A percentile compares a stretch with the other conserved stretches of the same genome.
These are phyloP conservation scores for Codiaeum variegatum DNA, from an alignment of 441 rosid genomes.

Conservation along the genomic window DNA sequence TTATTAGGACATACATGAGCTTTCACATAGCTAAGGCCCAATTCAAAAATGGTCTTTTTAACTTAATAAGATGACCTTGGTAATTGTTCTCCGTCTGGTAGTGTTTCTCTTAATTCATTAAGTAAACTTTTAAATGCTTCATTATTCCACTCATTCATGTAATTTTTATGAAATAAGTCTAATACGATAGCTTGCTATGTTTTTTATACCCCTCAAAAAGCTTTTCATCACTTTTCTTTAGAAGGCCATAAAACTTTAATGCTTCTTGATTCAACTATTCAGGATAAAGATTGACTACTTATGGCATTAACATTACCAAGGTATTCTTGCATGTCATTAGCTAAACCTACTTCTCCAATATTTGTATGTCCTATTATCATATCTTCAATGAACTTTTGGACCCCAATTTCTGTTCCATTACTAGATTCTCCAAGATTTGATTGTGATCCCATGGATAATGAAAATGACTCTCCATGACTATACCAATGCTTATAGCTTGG, in stretches of 20 bases:
- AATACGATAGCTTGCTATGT: conserved; percentile 8
- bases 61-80: conserved; percentile 13
- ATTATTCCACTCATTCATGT: neutral
- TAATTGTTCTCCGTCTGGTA: conserved; percentile 5
- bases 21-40: neutral
- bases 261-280: neutral
- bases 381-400: too few species aligned
- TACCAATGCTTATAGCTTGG: neutral
- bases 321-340: too few species aligned
- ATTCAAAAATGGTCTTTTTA: conserved; percentile 4
- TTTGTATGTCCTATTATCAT: too few species aligned
- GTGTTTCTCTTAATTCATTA: neutral
- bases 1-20: neutral
- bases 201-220: conserved; percentile 2
- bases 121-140: neutral
- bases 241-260: neutral
- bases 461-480: neutral
- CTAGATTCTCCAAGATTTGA: neutral
- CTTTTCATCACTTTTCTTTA: conserved; percentile 5
- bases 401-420: too few species aligned
- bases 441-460: neutral
- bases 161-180: conserved; percentile 11
- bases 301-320: too few species aligned
- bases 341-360: too few species aligned
- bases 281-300: too few species aligned